Base-by-base conservation (phyloP, 257 asterid species). In the Sherardia arvensis region DNA sequence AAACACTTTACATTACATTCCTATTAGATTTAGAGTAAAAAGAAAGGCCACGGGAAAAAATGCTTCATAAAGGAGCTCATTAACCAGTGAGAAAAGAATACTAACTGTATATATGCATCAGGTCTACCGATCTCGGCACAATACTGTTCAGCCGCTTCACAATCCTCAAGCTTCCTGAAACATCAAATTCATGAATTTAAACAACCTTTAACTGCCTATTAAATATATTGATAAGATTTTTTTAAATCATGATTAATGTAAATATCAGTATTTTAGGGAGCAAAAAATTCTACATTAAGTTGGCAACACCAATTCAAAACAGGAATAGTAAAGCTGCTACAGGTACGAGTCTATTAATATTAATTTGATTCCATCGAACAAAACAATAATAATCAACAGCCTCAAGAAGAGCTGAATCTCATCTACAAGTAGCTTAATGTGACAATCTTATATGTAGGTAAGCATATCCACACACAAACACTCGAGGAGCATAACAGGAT, bases 91-190 rank as follows among this genome's bases (percentile, higher is more conserved):
- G 73, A 69, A 65, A 71, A 57, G 64, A 55, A 54, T 68, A 85
- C 97, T 73, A 55, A 90, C 97, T 81, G 94, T 82, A 83, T 85
- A 81, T 87, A 93, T 61, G 97, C 94, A 87, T 90, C 99, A 71
- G 97, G 87, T 82, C 99, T 84, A 62, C 97, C 99, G 72, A 93
- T 93, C 90, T 93, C 99, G 3, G 80, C 92, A 75, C 99, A 90
- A 66, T 93, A 93, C 74, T 78, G 82, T 74, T 93, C 99, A 59
- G 99, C 99, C 71, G 96, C 96, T 76, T 90, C 96, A 78, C 81
- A 87, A 75, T 93, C 79, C 81, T 90, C 96, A 85, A 93, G 79
- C 80, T 90, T 93, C 85, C 99, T 93, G 59, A 22, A 57, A 28
- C 53, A 55, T 62, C 59, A 70, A 68, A 68, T 48, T 43, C 58